phyloP scores from a whole-genome alignment of 208 protist genomes.

The Leishmania major region DNA sequence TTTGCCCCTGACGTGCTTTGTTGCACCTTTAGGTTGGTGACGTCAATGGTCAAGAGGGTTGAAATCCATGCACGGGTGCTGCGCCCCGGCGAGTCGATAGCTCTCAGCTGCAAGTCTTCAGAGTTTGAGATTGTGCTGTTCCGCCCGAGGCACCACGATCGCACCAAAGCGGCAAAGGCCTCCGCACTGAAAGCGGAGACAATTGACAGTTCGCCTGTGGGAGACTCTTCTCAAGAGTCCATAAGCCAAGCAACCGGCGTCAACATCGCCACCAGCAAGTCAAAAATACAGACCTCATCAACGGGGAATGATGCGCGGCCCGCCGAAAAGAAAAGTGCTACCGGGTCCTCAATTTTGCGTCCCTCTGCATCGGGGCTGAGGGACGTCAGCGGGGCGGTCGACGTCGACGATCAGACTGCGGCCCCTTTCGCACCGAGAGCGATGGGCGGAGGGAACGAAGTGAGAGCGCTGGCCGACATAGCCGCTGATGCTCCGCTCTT shows the following conservation, averaged over 20 bases:
- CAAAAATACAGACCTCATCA: neutral
- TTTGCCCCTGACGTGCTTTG: neutral
- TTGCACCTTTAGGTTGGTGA: neutral
- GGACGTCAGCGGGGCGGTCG: neutral
- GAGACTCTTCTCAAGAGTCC: constrained; percentile 7
- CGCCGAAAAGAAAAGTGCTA: constrained; percentile 1
- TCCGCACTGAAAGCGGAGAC: constrained; percentile 11
- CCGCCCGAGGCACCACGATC: constrained; percentile 49
- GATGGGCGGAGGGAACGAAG: constrained; percentile 7
- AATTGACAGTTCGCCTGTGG: neutral
- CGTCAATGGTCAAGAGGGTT: constrained; percentile 34
- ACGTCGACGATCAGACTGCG: constrained; percentile 2
- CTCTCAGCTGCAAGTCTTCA: constrained; percentile 48
- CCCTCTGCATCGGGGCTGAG: neutral
- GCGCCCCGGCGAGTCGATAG: constrained; percentile 59
- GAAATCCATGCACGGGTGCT: constrained; percentile 55
- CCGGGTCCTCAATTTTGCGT: neutral
- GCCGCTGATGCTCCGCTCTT: constrained; percentile 45
- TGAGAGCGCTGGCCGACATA: neutral
- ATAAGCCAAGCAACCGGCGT: constrained; percentile 4
- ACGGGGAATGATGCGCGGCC: constrained; percentile 1
- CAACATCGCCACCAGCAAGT: neutral
- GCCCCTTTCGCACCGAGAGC: neutral
- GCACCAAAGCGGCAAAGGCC: constrained; percentile 7
- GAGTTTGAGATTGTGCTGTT: constrained; percentile 85